Conservation (phyloP, 768 basidiomycete species). For the Fomitopsis pulvina region DNA sequence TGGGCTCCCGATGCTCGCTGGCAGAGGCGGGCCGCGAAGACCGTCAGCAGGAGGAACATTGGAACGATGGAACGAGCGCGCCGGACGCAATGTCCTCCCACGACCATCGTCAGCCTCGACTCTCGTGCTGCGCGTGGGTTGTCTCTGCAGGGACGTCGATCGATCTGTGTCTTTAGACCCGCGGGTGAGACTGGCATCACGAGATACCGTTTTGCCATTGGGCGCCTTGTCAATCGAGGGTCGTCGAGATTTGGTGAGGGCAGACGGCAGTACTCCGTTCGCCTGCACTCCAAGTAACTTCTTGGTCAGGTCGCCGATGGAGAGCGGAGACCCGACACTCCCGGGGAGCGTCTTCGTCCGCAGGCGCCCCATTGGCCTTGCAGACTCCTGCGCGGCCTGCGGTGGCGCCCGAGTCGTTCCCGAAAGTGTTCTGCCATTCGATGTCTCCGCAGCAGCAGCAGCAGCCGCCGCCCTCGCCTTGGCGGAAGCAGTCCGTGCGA, state of each 20-base stretch:
- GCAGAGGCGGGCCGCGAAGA: constrained; percentile 1
- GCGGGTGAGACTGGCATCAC: neutral
- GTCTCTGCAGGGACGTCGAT: constrained; percentile 3
- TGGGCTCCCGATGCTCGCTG: constrained; percentile 2
- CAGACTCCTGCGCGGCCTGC: neutral
- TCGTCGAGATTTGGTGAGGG: constrained; percentile 5
- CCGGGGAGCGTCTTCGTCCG: constrained; percentile 41
- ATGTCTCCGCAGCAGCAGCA: constrained; percentile 22
- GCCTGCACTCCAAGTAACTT: constrained; percentile 49
- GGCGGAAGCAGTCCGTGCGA: constrained; percentile 5
- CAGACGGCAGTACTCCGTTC: constrained; percentile 4
- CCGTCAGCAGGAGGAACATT: constrained; percentile 5
- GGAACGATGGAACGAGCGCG: constrained; percentile 58
- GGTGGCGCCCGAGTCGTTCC: constrained; percentile 1
- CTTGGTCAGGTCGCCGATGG: constrained; percentile 51
- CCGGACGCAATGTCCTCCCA: constrained; percentile 33
- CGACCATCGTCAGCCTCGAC: constrained; percentile 12
- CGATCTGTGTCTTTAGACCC: neutral
- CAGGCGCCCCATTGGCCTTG: constrained; percentile 25
- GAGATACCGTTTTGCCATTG: neutral
- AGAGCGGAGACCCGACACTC: constrained; percentile 33
- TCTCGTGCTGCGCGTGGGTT: constrained; percentile 20
- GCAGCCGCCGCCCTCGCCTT: constrained; percentile 8
- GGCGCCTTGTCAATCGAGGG: constrained; percentile 8
- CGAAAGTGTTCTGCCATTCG: constrained; percentile 2